These are phyloP conservation scores for Rubroshorea leprosula DNA, from an alignment of 345 rosid species.

Conservation along the genomic window DNA sequence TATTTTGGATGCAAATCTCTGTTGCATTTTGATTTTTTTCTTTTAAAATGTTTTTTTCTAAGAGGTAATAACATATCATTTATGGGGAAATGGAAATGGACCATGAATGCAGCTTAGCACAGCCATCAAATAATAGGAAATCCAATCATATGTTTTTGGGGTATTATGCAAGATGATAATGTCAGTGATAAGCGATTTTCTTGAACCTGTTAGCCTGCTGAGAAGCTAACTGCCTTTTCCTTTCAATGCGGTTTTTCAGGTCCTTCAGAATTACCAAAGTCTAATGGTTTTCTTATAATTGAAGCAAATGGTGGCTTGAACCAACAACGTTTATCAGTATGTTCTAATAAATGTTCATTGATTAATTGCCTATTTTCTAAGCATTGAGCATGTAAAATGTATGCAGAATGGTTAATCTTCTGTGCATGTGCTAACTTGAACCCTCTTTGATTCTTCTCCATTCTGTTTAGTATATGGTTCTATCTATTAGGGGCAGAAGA, in stretches of 20 bases:
- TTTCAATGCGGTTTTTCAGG: conserved; percentile 21
- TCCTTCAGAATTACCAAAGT: conserved; percentile 45
- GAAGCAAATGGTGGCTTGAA: conserved; percentile 98
- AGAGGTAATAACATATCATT: background rate
- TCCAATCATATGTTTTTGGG: background rate
- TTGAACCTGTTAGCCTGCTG: background rate
- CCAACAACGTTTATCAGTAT: conserved; percentile 95
- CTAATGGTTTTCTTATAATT: conserved; percentile 87
- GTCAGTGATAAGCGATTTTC: background rate
- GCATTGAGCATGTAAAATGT: background rate
- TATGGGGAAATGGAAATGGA: background rate
- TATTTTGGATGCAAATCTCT: background rate
- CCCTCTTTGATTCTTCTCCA: background rate
- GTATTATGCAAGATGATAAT: background rate
- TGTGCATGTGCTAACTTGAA: background rate
- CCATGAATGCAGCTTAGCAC: background rate
- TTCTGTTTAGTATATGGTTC: background rate
- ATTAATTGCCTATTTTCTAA: background rate
- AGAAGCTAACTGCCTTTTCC: conserved; percentile 17
- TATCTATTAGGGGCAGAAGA: background rate
- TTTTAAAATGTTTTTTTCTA: background rate
- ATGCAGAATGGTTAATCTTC: conserved; percentile 1
- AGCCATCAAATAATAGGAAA: background rate
- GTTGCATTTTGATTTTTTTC: background rate
- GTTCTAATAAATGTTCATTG: conserved; percentile 20